phyloP scores from a whole-genome alignment of 208 protist species.

The Spironucleus salmonicida region DNA sequence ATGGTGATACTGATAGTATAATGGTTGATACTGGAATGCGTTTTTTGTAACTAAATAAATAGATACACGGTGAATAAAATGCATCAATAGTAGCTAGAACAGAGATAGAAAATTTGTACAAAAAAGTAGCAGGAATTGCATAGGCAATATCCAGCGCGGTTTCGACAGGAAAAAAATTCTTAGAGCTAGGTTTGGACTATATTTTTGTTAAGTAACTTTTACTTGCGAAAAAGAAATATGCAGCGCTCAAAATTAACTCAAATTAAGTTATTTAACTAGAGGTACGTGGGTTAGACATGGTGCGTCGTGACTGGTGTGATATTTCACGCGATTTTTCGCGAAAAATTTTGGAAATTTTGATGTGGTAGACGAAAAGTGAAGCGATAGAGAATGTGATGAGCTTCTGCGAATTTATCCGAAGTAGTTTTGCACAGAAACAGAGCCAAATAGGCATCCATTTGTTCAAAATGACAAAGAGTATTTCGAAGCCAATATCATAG shows the following conservation, averaged over 20 bases:
- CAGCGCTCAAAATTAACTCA: constrained; percentile 38
- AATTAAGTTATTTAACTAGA: constrained; percentile 33
- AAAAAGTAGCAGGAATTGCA: background rate
- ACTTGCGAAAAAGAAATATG: constrained; percentile 79
- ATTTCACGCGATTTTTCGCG: constrained; percentile 66
- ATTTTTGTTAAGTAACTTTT: constrained; percentile 93
- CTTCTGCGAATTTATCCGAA: background rate
- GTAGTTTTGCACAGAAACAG: background rate
- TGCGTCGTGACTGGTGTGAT: constrained; percentile 95
- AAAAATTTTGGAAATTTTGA: background rate
- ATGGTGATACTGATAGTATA: constrained; percentile 97
- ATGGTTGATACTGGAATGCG: constrained; percentile 82
- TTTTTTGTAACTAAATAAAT: background rate
- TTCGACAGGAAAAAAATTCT: constrained; percentile 78
- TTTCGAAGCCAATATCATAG: background rate
- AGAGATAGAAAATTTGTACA: constrained; percentile 11
- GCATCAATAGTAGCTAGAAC: background rate
- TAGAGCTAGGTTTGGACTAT: constrained; percentile 98
- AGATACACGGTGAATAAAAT: background rate
- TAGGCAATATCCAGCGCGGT: constrained; percentile 61
- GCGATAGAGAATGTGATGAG: background rate
- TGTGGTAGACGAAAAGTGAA: background rate
- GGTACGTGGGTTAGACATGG: constrained; percentile 91
- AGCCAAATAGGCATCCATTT: background rate
- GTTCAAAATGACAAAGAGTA: constrained; percentile 26